Conservation (phyloP, 768 basidiomycete species). For the Leccinellum rugosiceps region DNA sequence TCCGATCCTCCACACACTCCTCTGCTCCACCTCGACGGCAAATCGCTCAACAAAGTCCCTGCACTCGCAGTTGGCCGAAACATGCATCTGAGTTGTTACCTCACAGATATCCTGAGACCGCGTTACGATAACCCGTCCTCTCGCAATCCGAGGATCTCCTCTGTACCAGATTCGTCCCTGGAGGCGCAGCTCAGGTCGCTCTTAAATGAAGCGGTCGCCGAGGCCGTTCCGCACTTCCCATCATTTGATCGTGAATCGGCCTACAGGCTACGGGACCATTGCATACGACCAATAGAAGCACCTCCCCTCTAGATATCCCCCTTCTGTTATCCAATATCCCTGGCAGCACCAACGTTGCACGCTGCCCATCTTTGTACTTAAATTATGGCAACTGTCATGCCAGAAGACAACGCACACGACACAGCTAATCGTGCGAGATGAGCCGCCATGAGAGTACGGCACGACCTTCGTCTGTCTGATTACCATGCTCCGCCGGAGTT, state of each 20-base stretch:
- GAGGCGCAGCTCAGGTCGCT: background rate
- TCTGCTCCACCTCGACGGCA: background rate
- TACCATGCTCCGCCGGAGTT: background rate
- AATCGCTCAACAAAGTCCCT: background rate
- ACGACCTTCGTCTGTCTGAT: background rate
- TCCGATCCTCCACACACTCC: slow-evolving; percentile 16
- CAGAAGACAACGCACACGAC: background rate
- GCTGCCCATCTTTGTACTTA: background rate
- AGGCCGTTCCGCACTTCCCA: slow-evolving; percentile 5
- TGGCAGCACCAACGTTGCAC: background rate
- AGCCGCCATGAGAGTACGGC: background rate
- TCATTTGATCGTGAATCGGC: slow-evolving; percentile 18
- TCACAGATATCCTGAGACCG: background rate
- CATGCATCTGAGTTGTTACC: slow-evolving; percentile 8
- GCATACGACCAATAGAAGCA: slow-evolving; percentile 4
- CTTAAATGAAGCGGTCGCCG: slow-evolving; percentile 9
- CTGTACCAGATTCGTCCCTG: background rate
- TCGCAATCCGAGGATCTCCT: slow-evolving; percentile 19
- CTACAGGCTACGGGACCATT: background rate
- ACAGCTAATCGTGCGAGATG: background rate
- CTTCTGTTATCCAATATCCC: slow-evolving; percentile 4
- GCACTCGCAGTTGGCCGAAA: background rate
- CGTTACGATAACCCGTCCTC: slow-evolving; percentile 2
- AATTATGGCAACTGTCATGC: slow-evolving; percentile 2
- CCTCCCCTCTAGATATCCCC: background rate